These are phyloP conservation scores for Eucalyptus globulus DNA, from an alignment of 345 rosid species.

Conservation along the genomic window DNA sequence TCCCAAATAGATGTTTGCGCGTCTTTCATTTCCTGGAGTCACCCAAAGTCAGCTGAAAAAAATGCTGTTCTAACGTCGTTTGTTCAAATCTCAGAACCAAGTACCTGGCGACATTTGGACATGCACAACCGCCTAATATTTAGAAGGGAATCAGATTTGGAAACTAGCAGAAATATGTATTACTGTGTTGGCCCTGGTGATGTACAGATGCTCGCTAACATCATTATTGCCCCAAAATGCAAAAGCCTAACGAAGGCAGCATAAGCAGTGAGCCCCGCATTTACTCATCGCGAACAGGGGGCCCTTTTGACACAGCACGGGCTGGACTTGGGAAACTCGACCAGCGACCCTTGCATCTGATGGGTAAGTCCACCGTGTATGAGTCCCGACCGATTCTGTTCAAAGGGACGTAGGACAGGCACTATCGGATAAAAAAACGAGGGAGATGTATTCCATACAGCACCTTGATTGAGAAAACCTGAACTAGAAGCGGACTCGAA, in stretches of 20 bases:
- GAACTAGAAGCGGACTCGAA: background rate
- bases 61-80: background rate
- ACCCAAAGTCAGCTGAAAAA: background rate
- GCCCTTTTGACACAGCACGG: background rate
- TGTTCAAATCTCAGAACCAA: background rate
- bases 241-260: background rate
- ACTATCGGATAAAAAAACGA: background rate
- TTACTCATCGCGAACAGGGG: background rate
- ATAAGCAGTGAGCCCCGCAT: background rate
- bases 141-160: background rate
- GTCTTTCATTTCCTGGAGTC: background rate
- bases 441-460: background rate
- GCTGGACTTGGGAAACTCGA: background rate
- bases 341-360: background rate
- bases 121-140: background rate
- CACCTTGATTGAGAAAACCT: background rate
- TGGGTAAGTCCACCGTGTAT: background rate
- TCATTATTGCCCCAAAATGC: background rate
- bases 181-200: background rate
- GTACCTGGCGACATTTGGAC: background rate
- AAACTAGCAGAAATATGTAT: background rate
- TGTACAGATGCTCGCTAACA: background rate
- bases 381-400: background rate
- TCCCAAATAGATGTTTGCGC: background rate
- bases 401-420: background rate